Base-by-base conservation (phyloP, 108 stramenopile species). In the Seminavis robusta region DNA sequence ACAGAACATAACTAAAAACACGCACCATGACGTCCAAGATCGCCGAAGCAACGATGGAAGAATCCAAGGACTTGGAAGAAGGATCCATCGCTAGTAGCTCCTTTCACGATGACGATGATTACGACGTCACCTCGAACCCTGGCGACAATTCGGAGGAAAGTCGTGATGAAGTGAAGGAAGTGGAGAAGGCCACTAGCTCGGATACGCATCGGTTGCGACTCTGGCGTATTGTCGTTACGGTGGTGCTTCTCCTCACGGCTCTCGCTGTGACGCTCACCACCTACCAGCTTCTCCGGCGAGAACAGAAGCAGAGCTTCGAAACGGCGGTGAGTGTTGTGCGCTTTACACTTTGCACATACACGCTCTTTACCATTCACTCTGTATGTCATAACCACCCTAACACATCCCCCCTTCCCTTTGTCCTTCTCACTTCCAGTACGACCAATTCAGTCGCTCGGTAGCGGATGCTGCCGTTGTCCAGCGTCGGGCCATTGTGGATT, bases 91-190 rank as follows among this genome's bases (percentile, higher is more conserved):
- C n/a, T n/a, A n/a, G n/a, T n/a, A n/a, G n/a, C n/a, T n/a, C n/a
- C n/a, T n/a, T n/a, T n/a, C n/a, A n/a, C n/a, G n/a, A n/a, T n/a
- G n/a, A n/a, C n/a, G n/a, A n/a, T n/a, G n/a, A n/a, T n/a, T n/a
- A n/a, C 42, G 15, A 43, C 15, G 42, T 6, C 11, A 36, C 36
- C 6, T 43, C 42, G 42, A 21, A 16, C 10, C 21, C 42, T 21
- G 23, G 23, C 20, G 42, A n/a, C 15, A 21, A 43, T 21, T 6
- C 10, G 6, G n/a, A 25, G 6, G 52, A 21, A 4, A 27, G 37
- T 11, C 52, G 52, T 38, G 52, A 54, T 25, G 52, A 54, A 54
- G 36, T 38, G 25, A 34, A 54, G 52, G 52, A 54, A 20, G 37
- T 54, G 6, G 33, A 38, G 16, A 13, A 16, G 15, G 16, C 37